Evolutionary conservation across 345 rosid genomes (phyloP).

Genomic region (Citrus sp.): DNA sequence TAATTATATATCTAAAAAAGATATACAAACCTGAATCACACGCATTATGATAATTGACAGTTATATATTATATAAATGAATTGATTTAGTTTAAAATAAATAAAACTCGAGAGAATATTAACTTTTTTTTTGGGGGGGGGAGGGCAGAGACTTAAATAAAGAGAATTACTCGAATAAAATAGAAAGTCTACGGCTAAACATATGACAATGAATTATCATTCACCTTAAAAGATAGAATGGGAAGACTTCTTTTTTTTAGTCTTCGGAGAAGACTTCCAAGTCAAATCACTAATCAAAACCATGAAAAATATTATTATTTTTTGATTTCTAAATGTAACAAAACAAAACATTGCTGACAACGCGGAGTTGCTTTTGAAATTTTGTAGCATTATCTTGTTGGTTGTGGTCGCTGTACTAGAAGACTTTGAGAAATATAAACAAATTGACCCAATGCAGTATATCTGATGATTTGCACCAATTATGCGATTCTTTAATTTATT

Average conservation of each 20-base stretch:
- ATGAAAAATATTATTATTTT: neutral
- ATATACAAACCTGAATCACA: too few relatives aligned
- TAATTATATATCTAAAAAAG: too few relatives aligned
- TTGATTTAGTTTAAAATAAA: neutral
- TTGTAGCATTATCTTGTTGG: neutral
- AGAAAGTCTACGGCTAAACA: neutral
- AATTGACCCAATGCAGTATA: constrained; percentile 16
- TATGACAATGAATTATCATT: neutral
- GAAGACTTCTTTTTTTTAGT: neutral
- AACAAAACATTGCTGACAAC: constrained; percentile 4
- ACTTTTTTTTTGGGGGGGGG: neutral
- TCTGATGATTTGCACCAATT: neutral
- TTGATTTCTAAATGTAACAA: neutral
- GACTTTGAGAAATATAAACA: constrained; percentile 6
- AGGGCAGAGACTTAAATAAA: neutral
- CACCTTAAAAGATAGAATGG: neutral
- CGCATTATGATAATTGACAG: too few relatives aligned
- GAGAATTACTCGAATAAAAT: neutral
- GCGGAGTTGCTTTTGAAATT: constrained; percentile 17
- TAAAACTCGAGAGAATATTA: neutral
- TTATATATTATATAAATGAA: too few relatives aligned
- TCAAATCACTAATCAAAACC: constrained; percentile 17
- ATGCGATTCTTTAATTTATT: neutral
- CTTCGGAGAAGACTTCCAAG: constrained; percentile 33
- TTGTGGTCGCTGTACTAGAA: neutral